phyloP scores from a whole-genome alignment of 2,329 filamentous ascomycete genomes.

The Fusarium graminum region DNA sequence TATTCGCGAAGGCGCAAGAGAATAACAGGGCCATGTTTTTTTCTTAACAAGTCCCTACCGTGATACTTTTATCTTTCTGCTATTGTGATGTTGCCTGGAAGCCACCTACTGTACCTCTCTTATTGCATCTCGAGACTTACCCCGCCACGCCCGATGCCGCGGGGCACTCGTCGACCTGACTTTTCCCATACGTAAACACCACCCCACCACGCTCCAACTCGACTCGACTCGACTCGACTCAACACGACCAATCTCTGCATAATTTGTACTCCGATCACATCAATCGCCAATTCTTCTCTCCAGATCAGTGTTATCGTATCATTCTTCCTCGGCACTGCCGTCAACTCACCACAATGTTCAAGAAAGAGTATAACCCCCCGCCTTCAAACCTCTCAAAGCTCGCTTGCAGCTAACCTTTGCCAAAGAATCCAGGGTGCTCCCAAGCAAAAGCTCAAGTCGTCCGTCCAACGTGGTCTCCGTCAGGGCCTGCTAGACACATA shows the following conservation, averaged over 20 bases:
- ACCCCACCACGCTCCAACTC: slow-evolving; percentile 42
- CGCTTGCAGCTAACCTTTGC: slow-evolving; percentile 37
- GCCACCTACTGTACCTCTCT: slow-evolving; percentile 17
- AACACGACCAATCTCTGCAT: slow-evolving; percentile 4
- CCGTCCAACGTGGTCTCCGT: slow-evolving; percentile 88
- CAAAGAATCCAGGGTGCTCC: slow-evolving; percentile 77
- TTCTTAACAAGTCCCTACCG: neutral
- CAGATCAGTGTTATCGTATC: neutral
- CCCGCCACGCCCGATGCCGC: slow-evolving; percentile 47
- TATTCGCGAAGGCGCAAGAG: slow-evolving; percentile 16
- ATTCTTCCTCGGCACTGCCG: slow-evolving; percentile 15
- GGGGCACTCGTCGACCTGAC: slow-evolving; percentile 45
- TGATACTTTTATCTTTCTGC: neutral
- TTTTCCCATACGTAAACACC: slow-evolving; percentile 44
- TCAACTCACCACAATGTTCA: slow-evolving; percentile 77
- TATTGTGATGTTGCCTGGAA: neutral
- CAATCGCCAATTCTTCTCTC: accelerated
- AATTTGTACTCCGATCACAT: neutral
- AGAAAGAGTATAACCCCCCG: slow-evolving; percentile 79
- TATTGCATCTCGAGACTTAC: slow-evolving; percentile 51
- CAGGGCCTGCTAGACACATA: slow-evolving; percentile 85
- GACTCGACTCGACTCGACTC: slow-evolving; percentile 17
- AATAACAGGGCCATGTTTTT: slow-evolving; percentile 24
- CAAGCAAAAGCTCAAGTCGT: slow-evolving; percentile 98
- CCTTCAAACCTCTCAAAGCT: slow-evolving; percentile 9